Evolutionary conservation across 1,284 basidiomycete species (phyloP), one percentile per base, ranked within the genome.

Genomic region (Megacollybia platyphylla): DNA sequence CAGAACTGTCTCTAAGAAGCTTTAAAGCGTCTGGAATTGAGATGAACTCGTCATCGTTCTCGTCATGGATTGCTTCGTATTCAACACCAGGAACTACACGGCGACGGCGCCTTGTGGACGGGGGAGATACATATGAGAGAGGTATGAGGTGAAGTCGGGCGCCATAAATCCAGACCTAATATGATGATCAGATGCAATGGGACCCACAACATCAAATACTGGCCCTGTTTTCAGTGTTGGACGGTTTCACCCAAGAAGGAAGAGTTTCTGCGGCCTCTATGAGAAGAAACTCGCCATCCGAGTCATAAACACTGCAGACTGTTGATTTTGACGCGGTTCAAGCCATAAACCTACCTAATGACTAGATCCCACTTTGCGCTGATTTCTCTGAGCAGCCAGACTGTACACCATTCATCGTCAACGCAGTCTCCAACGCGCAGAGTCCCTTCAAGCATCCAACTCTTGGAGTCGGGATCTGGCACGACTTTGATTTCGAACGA

Each of bases 181-280:
- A 54, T 50, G 47, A 42, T 44, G 50, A 44, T 52, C 54, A 49
- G 58, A 58, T 55, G 50, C 54, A 43, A 52, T 47, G 57, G 61
- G 56, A 51, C 49, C 45, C 49, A 57, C 44, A 47, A 50, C 52
- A 52, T 52, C 48, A 48, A 48, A 45, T 51, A 69, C 84, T 62
- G 63, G 91, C 89, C 68, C 96, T 80, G 62, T 97, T 94, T 56
- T 83, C 77, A 35, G 90, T 82, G 57, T 93, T 92, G 36, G 81
- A 73, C 1, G 94, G 96, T 8, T 82, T 84, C 36, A 97, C 79
- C 96, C 94, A 98, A 1, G 71, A 64, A 3, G 94, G 93, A 7
- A 99, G 66, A 39, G 69, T 72, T 44, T 97, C 86, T 7, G 96
- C 96, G 2, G 90, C 94, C 63, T 99, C 94, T 49, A 98, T 97